Base-by-base conservation (phyloP, 176 grass and related monocot genomes). In the Neostapfia colusana region DNA sequence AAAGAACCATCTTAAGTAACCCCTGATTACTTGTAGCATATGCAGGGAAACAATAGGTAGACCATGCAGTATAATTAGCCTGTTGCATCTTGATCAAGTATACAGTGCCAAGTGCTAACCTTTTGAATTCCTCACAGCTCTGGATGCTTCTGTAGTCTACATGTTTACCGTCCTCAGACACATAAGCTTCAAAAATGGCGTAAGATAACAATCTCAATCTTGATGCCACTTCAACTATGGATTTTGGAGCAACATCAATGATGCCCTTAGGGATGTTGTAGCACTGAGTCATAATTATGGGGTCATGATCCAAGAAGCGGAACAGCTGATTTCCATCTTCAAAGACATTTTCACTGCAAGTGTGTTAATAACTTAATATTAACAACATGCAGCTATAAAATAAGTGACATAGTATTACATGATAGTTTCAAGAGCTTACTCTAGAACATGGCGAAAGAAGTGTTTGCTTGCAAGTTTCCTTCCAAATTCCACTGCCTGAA, bases 241-340 rank as follows among this genome's bases (percentile, higher is more conserved):
- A 86, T 75, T 97, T 97, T 0, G 94, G 94, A 81, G 61, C 67
- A 69, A 91, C 86, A 83, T 97, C 94, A 28, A 86, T 88, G 51
- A 67, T 89, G 37, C 91, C 91, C 85, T 76, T 93, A 73, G 88
- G 88, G 56, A 93, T 91, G 72, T 93, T 97, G 82, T 87, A 87
- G 84, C 94, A 97, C n/a, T 93, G 90, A 62, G 72, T 88, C 86
- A 89, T 89, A 69, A 97, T 41, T 69, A 79, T 53, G 15, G 94
- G 94, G 72, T 93, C 94, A 75, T 93, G 86, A 78, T 97, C 94
- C 76, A 97, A 69, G 79, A 97, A 97, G 35, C 94, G 91, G 71
- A 91, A 97, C 14, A 87, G 43, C 25, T 88, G 91, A 79, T 93
- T 97, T 83, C 90, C 90, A 89, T 97, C 94, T 85, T 97, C 91